phyloP scores from a whole-genome alignment of 192 early-diverging fungal species.

The Coemansia sp. region DNA sequence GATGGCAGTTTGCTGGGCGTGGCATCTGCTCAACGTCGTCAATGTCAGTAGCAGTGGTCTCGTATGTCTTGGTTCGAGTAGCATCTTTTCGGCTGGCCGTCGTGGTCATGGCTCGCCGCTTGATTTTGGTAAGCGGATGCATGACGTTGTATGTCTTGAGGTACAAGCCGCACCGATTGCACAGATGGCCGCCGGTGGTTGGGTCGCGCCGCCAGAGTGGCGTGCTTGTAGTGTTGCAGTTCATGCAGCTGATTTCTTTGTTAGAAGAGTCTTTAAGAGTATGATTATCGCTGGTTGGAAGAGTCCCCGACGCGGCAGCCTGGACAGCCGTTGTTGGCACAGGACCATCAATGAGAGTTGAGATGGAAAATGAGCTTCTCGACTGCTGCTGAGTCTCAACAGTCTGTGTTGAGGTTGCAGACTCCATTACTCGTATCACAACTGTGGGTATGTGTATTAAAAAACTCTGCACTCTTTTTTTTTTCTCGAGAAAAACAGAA shows the following conservation, averaged over 20 bases:
- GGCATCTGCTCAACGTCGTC: constrained; percentile 66
- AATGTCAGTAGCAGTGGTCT: constrained; percentile 46
- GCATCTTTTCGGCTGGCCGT: background rate
- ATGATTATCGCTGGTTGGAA: background rate
- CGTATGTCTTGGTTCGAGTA: constrained; percentile 39
- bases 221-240: constrained; percentile 74
- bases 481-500: constrained; percentile 1
- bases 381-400: constrained; percentile 4
- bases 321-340: background rate
- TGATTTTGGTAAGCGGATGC: constrained; percentile 45
- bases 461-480: too few species aligned
- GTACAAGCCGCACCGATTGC: constrained; percentile 73
- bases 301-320: background rate
- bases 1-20: constrained; percentile 41
- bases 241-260: constrained; percentile 56
- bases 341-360: constrained; percentile 6
- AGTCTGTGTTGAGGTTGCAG: too few species aligned
- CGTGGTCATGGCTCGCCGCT: constrained; percentile 33
- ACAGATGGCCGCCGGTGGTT: constrained; percentile 65
- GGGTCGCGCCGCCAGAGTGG: constrained; percentile 76
- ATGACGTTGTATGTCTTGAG: constrained; percentile 53
- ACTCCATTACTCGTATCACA: too few species aligned
- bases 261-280: background rate
- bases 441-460: too few species aligned
- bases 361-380: background rate